Percentiles rank a stretch among this genome's conserved stretches.
These are phyloP conservation scores for Tetradesmus obliquus DNA, from an alignment of 139 green algal species.

Conservation along the genomic window DNA sequence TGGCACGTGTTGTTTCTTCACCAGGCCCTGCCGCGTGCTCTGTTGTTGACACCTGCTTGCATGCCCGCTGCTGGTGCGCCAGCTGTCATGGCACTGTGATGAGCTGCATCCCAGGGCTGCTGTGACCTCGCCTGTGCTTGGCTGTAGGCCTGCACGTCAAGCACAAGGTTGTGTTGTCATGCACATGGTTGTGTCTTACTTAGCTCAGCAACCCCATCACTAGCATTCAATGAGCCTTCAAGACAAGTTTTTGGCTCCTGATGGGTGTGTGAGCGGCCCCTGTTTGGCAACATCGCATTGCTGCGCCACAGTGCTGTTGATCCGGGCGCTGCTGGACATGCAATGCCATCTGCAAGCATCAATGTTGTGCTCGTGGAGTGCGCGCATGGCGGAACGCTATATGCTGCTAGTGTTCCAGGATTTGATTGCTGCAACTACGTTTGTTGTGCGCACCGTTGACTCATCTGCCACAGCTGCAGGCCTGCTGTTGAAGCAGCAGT, in stretches of 20 bases:
- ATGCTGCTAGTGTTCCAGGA: no score
- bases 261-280: no score
- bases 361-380: background rate
- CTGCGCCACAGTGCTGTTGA: no score
- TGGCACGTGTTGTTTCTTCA: background rate
- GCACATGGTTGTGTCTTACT: no score
- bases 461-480: background rate
- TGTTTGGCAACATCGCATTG: no score
- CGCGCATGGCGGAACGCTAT: no score
- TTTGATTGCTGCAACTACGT: no score
- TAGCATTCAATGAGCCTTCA: no score
- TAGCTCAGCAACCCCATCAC: no score
- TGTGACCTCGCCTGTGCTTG: background rate
- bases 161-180: background rate
- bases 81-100: background rate
- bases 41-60: background rate
- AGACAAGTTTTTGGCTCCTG: no score
- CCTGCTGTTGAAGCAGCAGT: constrained; percentile 14
- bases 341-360: no score
- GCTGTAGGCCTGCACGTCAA: background rate
- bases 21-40: background rate
- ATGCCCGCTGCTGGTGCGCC: background rate
- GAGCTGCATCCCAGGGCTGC: background rate
- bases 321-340: no score
- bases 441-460: background rate